Conservation (phyloP, 2,329 filamentous ascomycete species). For the Colletotrichum tabaci region DNA sequence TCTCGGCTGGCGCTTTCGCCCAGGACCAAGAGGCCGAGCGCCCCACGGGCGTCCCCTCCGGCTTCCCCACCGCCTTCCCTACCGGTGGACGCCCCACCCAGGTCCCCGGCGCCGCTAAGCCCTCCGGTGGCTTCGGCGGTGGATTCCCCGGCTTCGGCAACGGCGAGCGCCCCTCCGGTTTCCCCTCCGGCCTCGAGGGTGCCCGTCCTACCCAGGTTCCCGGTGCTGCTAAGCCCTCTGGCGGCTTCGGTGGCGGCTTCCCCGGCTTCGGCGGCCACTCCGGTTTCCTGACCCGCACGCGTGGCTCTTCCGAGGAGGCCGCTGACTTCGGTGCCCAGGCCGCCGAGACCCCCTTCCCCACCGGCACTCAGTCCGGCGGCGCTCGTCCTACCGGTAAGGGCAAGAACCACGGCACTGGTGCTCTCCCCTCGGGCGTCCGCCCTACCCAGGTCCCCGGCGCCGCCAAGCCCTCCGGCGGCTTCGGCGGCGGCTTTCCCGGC, state of each 20-base stretch:
- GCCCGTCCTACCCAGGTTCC: constrained; percentile 16
- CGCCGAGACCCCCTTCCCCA: constrained; percentile 22
- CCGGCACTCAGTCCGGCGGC: constrained; percentile 11
- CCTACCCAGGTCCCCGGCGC: constrained; percentile 36
- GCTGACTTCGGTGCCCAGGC: constrained; percentile 15
- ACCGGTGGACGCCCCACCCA: neutral
- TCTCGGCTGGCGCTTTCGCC: constrained; percentile 32
- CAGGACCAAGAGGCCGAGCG: constrained; percentile 12
- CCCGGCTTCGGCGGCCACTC: constrained; percentile 32
- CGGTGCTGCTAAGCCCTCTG: constrained; percentile 20
- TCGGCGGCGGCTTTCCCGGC: constrained; percentile 9
- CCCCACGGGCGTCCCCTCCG: neutral
- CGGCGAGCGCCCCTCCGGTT: constrained; percentile 3
- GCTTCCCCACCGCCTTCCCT: constrained; percentile 23
- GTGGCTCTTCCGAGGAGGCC: constrained; percentile 8
- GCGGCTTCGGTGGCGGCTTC: constrained; percentile 22
- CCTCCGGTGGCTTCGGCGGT: no score
- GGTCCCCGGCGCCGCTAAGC: no score
- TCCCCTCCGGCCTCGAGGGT: constrained; percentile 27
- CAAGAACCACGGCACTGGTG: constrained; percentile 37
- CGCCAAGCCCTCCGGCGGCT: constrained; percentile 34
- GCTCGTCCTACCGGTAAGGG: constrained; percentile 29
- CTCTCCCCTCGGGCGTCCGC: constrained; percentile 28
- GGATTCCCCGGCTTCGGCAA: constrained; percentile 9
- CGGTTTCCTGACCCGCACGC: constrained; percentile 34